Percentiles rank a stretch among this genome's conserved stretches.
These are phyloP conservation scores for Trifolium pratense DNA, from an alignment of 306 rosid genomes.

Conservation along the genomic window DNA sequence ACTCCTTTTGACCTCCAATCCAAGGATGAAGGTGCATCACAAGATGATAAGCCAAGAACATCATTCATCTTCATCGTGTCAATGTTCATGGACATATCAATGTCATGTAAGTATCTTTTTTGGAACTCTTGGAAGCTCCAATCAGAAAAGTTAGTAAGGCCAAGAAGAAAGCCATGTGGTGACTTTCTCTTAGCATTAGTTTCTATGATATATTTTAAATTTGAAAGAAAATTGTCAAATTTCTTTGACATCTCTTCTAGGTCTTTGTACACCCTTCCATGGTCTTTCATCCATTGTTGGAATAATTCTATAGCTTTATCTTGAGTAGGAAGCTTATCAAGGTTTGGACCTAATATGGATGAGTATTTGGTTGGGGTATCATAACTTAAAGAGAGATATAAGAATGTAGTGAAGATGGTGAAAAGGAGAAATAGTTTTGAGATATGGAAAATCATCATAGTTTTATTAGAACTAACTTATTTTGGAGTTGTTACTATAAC, in stretches of 20 bases:
- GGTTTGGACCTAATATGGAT: slow-evolving; percentile 44
- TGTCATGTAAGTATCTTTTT: slow-evolving; percentile 6
- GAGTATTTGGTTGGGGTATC: slow-evolving; percentile 42
- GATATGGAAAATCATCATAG: neutral
- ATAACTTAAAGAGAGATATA: slow-evolving; percentile 40
- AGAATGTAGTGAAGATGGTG: neutral
- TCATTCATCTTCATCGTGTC: slow-evolving; percentile 15
- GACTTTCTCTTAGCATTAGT: slow-evolving; percentile 47
- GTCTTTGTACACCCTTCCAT: slow-evolving; percentile 48
- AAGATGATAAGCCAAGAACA: neutral
- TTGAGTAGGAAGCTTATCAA: slow-evolving; percentile 47
- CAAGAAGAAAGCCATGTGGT: slow-evolving; percentile 28
- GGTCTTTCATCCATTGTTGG: slow-evolving; percentile 55
- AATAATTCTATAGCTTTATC: slow-evolving; percentile 50
- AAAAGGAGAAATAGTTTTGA: slow-evolving; percentile 15
- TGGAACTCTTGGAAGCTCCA: slow-evolving; percentile 54
- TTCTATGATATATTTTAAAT: slow-evolving; percentile 48
- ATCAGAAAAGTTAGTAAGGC: slow-evolving; percentile 61
- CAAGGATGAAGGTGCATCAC: slow-evolving; percentile 48
- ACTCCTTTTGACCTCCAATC: slow-evolving; percentile 65
- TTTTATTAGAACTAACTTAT: neutral
- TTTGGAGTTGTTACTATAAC: neutral
- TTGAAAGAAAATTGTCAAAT: slow-evolving; percentile 56
- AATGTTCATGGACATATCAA: neutral
- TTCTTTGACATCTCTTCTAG: slow-evolving; percentile 51